Base-by-base conservation (phyloP, 805 yeast species). In the Sugiyamaella qingdaonensis region DNA sequence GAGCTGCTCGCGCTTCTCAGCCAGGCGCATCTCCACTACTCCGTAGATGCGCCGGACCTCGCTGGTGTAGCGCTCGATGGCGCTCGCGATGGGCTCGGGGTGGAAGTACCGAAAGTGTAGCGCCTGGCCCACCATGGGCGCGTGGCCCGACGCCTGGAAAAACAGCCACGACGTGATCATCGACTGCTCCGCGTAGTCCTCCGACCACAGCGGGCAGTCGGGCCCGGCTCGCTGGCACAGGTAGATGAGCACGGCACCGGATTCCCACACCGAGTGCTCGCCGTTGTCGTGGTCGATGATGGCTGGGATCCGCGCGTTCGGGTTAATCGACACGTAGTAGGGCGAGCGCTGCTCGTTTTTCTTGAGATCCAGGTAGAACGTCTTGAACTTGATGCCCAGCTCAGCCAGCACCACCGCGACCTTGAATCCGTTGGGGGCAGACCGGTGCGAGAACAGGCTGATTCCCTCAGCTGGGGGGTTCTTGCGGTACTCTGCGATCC, bases 71-170 rank as follows among this genome's bases (percentile, higher is more conserved):
- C 97, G 75, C 61, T 88, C 96, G 18, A 91, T 88, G 0, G 97
- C 97, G 54, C 89, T 80, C 16, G 92, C 89, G 2, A 91, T 89
- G 51, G 84, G 84, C 56, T 85, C 85, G 5, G 91, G 80, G 67
- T 91, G 97, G 76, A 91, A 89, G 68, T 88, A 89, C 64, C 91
- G 78, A 73, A 91, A 92, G 73, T 92, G 97, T 61, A 92, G 77
- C 8, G 97, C 97, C 70, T 91, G 97, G 16, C 97, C 97, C 62
- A 91, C 87, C 96, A 91, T 91, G n/a, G 97, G 97, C 0, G 97
- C 96, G 67, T 90, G 97, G 5, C 98, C 97, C 3, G 95, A 86
- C 2, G 97, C 89, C 71, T 91, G 98, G 75, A 91, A 91, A 65
- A 88, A 91, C 36, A 92, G 75, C 97, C 97, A 91, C 5, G 90